Evolutionary conservation across 345 rosid species (phyloP).

Genomic region (Euphorbia pulcherrima): DNA sequence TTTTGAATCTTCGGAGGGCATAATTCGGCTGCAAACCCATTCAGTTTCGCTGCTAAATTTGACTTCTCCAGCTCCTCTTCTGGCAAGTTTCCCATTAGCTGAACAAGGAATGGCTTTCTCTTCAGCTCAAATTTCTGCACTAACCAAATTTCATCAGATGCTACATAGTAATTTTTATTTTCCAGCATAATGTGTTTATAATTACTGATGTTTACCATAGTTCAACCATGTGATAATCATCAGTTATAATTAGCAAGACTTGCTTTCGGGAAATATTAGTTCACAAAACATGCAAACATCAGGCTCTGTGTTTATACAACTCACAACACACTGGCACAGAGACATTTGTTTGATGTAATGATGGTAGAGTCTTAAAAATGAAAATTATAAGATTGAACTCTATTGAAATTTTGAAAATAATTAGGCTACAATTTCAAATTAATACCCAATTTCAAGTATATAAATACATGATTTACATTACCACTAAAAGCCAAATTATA

Average conservation of each 20-base stretch:
- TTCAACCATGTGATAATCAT: no score
- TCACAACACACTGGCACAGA: neutral
- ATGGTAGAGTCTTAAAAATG: neutral
- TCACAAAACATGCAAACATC: no score
- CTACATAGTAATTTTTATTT: neutral
- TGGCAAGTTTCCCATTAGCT: constrained; percentile 69
- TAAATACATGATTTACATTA: no score
- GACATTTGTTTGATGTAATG: neutral
- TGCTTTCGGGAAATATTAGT: no score
- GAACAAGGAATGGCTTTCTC: constrained; percentile 67
- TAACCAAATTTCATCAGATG: neutral
- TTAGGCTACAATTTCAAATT: no score
- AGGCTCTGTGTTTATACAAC: neutral
- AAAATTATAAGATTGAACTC: no score
- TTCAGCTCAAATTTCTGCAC: constrained; percentile 94
- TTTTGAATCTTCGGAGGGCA: constrained; percentile 61
- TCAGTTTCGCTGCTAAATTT: constrained; percentile 62
- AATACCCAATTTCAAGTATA: no score
- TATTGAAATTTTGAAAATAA: no score
- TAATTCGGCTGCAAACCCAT: constrained; percentile 79
- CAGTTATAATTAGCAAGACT: no score
- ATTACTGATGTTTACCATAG: no score
- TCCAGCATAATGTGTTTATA: no score
- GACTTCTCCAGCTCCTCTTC: constrained; percentile 84
- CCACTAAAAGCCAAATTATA: no score